Evolutionary conservation across 2,329 filamentous ascomycete species (phyloP), one percentile per base, ranked within the genome.

Genomic region (Colletotrichum acutatum): DNA sequence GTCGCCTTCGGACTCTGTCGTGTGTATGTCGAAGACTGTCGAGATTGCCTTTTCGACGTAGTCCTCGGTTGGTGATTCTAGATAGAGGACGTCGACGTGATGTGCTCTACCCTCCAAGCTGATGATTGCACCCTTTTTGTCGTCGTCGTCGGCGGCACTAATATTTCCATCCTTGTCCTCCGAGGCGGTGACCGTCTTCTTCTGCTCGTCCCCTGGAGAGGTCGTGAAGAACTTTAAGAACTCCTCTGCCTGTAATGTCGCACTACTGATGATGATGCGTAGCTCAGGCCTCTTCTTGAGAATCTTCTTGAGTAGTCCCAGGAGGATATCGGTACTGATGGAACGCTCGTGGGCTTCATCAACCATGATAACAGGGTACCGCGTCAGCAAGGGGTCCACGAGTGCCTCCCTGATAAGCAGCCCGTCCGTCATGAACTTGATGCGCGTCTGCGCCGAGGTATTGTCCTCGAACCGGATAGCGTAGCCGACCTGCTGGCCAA

Each of bases 281-380:
- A 98, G 83, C 71, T 98, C 95, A 8, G 93, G 89, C 56, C 97
- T 88, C 78, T 91, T 93, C 81, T 90, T 94, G 67, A 91, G 85
- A 63, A 99, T 96, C 82, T 98, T 98, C 81, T 97, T 98, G 52
- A 99, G 83, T 16, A 98, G 85, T 0, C 97, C 96, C 4, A 99
- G 88, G 8, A 98, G 86, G 14, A 99, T 90, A 79, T 99, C 97
- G 0, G 95, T 97, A 81, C 94, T 97, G 72, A 98, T 89, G 61
- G 95, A 98, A 66, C 97, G 89, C 83, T 98, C 96, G 80, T 99
- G 97, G 7, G 96, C 97, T 83, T 98, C 96, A 80, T 99, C 97
- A 8, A 99, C 93, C 95, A 99, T 98, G 77, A 99, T 94, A 57
- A 98, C 93, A 0, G 95, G 97, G 81, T 99, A 99, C 12, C 95